phyloP scores from a whole-genome alignment of 495 filamentous ascomycete genomes.

The Annulohypoxylon stygium region DNA sequence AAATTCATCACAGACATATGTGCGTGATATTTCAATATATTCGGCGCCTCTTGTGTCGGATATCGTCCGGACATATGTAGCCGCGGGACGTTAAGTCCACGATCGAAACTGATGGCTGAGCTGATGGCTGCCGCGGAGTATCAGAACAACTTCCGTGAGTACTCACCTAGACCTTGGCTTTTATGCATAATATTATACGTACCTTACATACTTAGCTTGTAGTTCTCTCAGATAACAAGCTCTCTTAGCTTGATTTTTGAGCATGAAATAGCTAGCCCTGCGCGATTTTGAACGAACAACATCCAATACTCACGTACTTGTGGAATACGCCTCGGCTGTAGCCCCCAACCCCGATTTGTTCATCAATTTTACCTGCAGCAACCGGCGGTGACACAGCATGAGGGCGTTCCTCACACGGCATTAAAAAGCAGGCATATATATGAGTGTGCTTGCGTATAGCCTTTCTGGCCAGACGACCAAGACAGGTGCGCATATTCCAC shows the following conservation, averaged over 20 bases:
- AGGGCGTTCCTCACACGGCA: constrained; percentile 5
- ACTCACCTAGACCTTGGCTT: not conserved
- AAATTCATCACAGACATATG: not conserved
- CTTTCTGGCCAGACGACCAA: not conserved
- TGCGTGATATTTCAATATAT: not conserved
- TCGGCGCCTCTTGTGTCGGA: not conserved
- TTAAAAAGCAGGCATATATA: constrained; percentile 4
- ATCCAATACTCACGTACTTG: not conserved
- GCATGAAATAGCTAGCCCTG: not conserved
- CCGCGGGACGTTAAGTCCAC: not conserved
- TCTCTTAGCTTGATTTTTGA: not conserved
- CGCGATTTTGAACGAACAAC: not conserved
- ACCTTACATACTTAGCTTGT: not conserved
- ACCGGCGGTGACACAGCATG: constrained; percentile 27
- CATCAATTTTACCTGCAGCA: not conserved
- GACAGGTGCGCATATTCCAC: constrained; percentile 13
- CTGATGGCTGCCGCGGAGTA: not conserved
- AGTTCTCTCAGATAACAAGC: not conserved
- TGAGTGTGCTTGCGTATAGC: constrained; percentile 2
- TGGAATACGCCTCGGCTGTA: not conserved
- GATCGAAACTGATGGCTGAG: not conserved
- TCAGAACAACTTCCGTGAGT: not conserved
- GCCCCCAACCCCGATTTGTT: not conserved
- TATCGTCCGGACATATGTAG: not conserved
- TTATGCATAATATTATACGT: not conserved